A percentile compares a stretch with the other conserved stretches of the same genome.
These are phyloP conservation scores for Irpex lacteus DNA, from an alignment of 1,284 basidiomycete genomes.

Conservation along the genomic window DNA sequence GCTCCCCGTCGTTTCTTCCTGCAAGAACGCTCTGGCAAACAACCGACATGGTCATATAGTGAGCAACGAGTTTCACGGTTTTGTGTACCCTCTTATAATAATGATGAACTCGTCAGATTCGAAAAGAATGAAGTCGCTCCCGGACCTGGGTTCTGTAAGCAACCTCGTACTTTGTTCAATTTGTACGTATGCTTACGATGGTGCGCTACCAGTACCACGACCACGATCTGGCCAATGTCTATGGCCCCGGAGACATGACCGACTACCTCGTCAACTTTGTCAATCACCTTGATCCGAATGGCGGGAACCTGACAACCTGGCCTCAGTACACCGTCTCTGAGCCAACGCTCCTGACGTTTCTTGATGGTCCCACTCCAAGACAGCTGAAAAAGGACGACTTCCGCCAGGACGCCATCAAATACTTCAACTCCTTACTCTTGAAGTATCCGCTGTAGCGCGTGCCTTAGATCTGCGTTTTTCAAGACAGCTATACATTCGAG, in stretches of 20 bases:
- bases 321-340: slow-evolving; percentile 19
- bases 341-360: slow-evolving; percentile 22
- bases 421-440: slow-evolving; percentile 26
- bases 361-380: slow-evolving; percentile 21
- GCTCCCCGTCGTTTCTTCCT: slow-evolving; percentile 36
- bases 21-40: slow-evolving; percentile 36
- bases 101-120: slow-evolving; percentile 25
- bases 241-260: slow-evolving; percentile 20
- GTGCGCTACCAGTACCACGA: slow-evolving; percentile 20
- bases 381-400: slow-evolving; percentile 30
- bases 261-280: slow-evolving; percentile 27
- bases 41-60: slow-evolving; percentile 50
- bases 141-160: slow-evolving; percentile 43
- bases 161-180: not conserved
- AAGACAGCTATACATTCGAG: not conserved
- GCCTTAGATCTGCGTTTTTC: not conserved
- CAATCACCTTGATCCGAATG: slow-evolving; percentile 25
- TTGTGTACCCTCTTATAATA: not conserved
- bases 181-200: not conserved
- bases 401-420: slow-evolving; percentile 34
- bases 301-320: slow-evolving; percentile 17
- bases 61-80: slow-evolving; percentile 13
- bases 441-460: not conserved
- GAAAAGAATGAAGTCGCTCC: slow-evolving; percentile 41
- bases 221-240: slow-evolving; percentile 22